phyloP scores from a whole-genome alignment of 1,284 basidiomycete genomes.

The Ustilago trichophora region DNA sequence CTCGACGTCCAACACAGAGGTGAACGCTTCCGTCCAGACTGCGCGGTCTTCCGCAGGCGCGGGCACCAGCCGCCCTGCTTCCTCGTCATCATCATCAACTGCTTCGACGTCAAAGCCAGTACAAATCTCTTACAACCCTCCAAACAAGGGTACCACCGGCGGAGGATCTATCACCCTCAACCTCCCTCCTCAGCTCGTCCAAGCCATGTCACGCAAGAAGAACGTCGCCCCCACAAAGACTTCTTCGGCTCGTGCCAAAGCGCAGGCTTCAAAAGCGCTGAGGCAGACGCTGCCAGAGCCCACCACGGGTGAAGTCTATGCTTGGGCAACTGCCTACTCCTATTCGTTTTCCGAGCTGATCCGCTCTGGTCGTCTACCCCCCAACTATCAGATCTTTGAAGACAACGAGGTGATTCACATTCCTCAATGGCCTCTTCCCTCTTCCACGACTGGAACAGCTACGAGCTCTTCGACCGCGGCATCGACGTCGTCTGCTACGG shows the following conservation, averaged over 20 bases:
- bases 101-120: constrained; percentile 30
- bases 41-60: neutral
- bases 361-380: constrained; percentile 45
- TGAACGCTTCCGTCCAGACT: too few species aligned
- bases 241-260: constrained; percentile 41
- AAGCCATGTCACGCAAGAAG: constrained; percentile 42
- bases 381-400: constrained; percentile 54
- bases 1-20: neutral
- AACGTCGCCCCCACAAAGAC: constrained; percentile 24
- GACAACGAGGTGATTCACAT: constrained; percentile 64
- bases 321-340: constrained; percentile 59
- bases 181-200: constrained; percentile 34
- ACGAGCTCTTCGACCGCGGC: neutral
- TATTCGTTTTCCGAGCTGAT: constrained; percentile 58
- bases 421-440: constrained; percentile 52
- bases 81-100: constrained; percentile 6
- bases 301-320: constrained; percentile 51
- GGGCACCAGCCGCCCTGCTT: neutral
- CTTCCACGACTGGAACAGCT: too few species aligned
- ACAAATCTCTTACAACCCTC: constrained; percentile 32
- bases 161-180: constrained; percentile 45
- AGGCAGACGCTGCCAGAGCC: constrained; percentile 38
- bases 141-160: constrained; percentile 26
- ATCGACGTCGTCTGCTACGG: neutral
- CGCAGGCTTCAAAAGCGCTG: constrained; percentile 39